Conservation (phyloP, 768 basidiomycete species). For the Vararia minispora region DNA sequence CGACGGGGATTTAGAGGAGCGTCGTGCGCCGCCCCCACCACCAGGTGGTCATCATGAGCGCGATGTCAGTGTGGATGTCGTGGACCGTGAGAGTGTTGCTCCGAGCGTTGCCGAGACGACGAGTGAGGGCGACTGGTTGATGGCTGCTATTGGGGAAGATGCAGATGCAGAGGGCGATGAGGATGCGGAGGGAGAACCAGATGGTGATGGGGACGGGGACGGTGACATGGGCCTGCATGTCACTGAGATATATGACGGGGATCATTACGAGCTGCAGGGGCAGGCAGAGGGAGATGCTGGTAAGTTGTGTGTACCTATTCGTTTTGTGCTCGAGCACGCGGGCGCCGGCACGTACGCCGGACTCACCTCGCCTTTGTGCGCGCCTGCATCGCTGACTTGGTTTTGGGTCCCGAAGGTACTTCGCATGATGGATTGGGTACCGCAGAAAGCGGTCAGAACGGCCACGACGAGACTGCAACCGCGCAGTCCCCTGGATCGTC, state of each 20-base stretch:
- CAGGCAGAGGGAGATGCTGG: constrained; percentile 10
- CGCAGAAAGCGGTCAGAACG: constrained; percentile 13
- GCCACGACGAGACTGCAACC: constrained; percentile 6
- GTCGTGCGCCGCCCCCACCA: constrained; percentile 55
- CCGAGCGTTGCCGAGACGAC: constrained; percentile 51
- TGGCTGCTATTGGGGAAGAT: constrained; percentile 76
- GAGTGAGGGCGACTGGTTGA: constrained; percentile 80
- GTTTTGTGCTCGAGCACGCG: constrained; percentile 18
- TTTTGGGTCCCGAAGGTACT: constrained; percentile 41
- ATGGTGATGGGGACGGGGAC: constrained; percentile 17
- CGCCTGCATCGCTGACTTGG: constrained; percentile 53
- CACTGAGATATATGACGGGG: constrained; percentile 4
- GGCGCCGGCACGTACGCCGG: constrained; percentile 11
- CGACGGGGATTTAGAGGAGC: constrained; percentile 70
- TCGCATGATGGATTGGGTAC: constrained; percentile 26
- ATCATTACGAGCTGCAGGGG: constrained; percentile 2
- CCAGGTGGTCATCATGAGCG: constrained; percentile 30
- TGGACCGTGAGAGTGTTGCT: constrained; percentile 49
- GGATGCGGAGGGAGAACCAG: constrained; percentile 15
- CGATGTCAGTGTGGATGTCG: constrained; percentile 39
- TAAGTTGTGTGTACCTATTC: constrained; percentile 24
- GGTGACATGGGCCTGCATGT: constrained; percentile 12
- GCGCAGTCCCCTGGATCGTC: constrained; percentile 10
- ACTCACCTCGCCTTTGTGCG: constrained; percentile 10
- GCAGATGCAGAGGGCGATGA: constrained; percentile 36